Conservation (phyloP, 257 asterid species). For the Sherardia arvensis region DNA sequence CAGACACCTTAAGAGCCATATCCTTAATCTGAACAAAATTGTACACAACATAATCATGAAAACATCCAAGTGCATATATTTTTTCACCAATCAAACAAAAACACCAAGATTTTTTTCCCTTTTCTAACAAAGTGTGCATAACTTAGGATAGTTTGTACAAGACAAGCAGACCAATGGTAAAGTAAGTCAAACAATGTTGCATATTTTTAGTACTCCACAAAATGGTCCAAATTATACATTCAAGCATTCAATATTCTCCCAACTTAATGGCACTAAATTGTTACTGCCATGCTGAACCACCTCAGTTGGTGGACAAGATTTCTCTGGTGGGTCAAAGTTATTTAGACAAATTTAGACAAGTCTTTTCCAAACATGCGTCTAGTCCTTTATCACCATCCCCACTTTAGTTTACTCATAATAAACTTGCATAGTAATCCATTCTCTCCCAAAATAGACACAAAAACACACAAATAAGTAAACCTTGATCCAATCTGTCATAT, state of each 20-base stretch:
- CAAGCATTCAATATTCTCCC: slow-evolving; percentile 9
- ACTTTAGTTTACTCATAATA: slow-evolving; percentile 7
- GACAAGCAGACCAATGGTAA: background rate
- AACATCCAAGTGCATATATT: background rate
- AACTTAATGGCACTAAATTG: slow-evolving; percentile 3
- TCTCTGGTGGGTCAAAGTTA: slow-evolving; percentile 54
- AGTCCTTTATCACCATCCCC: slow-evolving; percentile 38
- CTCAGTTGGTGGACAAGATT: slow-evolving; percentile 46
- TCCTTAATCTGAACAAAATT: slow-evolving; percentile 62
- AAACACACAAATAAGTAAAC: background rate
- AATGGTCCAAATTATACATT: slow-evolving; percentile 8
- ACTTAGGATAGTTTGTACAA: background rate
- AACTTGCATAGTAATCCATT: slow-evolving; percentile 2
- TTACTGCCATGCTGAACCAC: slow-evolving; percentile 6
- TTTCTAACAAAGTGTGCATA: background rate
- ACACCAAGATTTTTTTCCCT: background rate
- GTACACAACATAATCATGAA: background rate
- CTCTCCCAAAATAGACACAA: slow-evolving; percentile 2
- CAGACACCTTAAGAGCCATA: slow-evolving; percentile 83
- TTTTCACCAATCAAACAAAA: background rate
- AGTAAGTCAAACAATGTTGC: background rate
- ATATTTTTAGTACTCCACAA: background rate
- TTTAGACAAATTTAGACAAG: slow-evolving; percentile 22
- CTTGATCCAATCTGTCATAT: background rate
- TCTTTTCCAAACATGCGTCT: slow-evolving; percentile 37